Conservation (phyloP, 208 protist genomes). For the Trypanosoma lewisi region DNA sequence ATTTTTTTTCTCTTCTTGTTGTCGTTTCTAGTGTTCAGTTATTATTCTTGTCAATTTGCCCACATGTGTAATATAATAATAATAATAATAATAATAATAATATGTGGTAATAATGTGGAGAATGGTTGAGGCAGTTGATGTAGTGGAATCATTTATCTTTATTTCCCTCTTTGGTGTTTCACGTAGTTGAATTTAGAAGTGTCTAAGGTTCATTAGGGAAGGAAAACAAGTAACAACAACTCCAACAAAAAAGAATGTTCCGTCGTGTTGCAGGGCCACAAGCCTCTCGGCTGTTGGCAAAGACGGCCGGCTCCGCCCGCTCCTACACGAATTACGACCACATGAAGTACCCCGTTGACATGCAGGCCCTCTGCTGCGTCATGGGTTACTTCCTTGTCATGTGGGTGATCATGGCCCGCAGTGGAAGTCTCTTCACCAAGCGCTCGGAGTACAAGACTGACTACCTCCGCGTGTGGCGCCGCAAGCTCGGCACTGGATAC, state of each 20-base stretch:
- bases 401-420: slow-evolving; percentile 68
- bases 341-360: slow-evolving; percentile 80
- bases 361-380: slow-evolving; percentile 34
- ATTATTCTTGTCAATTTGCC: too few species aligned
- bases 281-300: slow-evolving; percentile 29
- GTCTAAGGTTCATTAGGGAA: too few species aligned
- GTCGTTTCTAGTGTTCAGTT: too few species aligned
- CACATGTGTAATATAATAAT: too few species aligned
- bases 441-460: slow-evolving; percentile 77
- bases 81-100: too few species aligned
- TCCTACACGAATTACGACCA: slow-evolving; percentile 80
- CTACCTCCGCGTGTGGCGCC: slow-evolving; percentile 79
- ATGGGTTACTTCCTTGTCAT: slow-evolving; percentile 73
- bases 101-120: too few species aligned
- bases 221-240: slow-evolving; percentile 13
- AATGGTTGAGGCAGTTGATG: too few species aligned
- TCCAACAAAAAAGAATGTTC: slow-evolving; percentile 41
- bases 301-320: slow-evolving; percentile 29
- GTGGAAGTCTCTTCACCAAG: slow-evolving; percentile 41
- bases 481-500: slow-evolving; percentile 87
- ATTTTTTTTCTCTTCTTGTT: too few species aligned
- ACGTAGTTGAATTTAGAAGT: too few species aligned
- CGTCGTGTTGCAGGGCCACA: slow-evolving; percentile 62
- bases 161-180: slow-evolving; percentile 13
- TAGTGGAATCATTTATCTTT: slow-evolving; percentile 3